phyloP scores from a whole-genome alignment of 1,284 basidiomycete genomes.

The Irpex sp. region DNA sequence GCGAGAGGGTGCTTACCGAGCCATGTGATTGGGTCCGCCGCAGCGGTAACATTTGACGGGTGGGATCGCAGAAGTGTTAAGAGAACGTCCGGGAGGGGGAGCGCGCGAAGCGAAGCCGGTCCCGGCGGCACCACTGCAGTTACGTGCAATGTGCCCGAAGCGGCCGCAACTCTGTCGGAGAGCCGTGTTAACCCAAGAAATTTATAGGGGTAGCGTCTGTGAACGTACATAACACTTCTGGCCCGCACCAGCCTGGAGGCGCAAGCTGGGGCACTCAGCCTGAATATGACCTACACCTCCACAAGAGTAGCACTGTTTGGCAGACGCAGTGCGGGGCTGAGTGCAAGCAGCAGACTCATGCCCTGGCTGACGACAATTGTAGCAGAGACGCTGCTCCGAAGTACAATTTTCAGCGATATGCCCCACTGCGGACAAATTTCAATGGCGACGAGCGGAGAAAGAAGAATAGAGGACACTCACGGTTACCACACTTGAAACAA shows the following conservation, averaged over 20 bases:
- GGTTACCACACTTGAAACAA: conserved; percentile 83
- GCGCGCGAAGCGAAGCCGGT: conserved; percentile 57
- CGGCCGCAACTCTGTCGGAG: conserved; percentile 67
- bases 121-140: conserved; percentile 55
- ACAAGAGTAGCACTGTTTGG: conserved; percentile 81
- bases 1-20: conserved; percentile 44
- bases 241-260: conserved; percentile 54
- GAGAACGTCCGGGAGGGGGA: conserved; percentile 65
- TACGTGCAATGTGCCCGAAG: conserved; percentile 75
- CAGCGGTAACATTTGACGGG: conserved; percentile 83
- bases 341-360: conserved; percentile 89
- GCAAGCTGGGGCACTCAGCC: conserved; percentile 84
- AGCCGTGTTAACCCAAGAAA: conserved; percentile 8
- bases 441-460: conserved; percentile 14
- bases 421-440: conserved; percentile 53
- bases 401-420: conserved; percentile 90
- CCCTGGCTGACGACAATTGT: conserved; percentile 88
- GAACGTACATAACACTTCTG: conserved; percentile 81
- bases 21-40: conserved; percentile 80
- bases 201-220: conserved; percentile 1
- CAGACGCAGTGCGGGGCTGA: conserved; percentile 70
- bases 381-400: conserved; percentile 84
- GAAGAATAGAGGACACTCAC: conserved; percentile 42
- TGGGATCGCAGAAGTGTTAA: conserved; percentile 75
- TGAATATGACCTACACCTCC: conserved; percentile 74